Evolutionary conservation across 1,284 basidiomycete species (phyloP).

Genomic region (Fistulina hepatica): DNA sequence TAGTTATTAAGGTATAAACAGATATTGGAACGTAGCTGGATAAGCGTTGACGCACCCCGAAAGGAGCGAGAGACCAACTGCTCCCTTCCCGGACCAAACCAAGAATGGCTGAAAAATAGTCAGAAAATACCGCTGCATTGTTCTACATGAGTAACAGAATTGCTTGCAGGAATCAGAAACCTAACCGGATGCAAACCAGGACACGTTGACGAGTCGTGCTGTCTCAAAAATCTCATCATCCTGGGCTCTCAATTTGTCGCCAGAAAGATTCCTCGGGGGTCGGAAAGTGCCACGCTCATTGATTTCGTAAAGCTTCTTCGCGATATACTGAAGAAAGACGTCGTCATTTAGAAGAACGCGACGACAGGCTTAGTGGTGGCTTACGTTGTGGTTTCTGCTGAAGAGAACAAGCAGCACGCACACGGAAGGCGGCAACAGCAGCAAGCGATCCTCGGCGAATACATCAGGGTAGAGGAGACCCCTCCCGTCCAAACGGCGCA

Average conservation of each 20-base stretch:
- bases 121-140: constrained; percentile 54
- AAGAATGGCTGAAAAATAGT: constrained; percentile 67
- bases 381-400: constrained; percentile 77
- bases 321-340: constrained; percentile 54
- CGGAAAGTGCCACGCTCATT: constrained; percentile 58
- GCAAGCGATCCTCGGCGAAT: constrained; percentile 69
- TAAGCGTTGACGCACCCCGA: constrained; percentile 32
- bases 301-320: constrained; percentile 62
- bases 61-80: constrained; percentile 62
- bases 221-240: constrained; percentile 79
- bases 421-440: constrained; percentile 70
- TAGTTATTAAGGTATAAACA: constrained; percentile 16
- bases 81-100: constrained; percentile 61
- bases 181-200: constrained; percentile 55
- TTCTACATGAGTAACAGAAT: neutral
- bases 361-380: constrained; percentile 17
- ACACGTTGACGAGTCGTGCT: constrained; percentile 65
- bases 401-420: constrained; percentile 69
- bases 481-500: constrained; percentile 53
- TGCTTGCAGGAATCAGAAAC: constrained; percentile 3
- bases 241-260: constrained; percentile 36
- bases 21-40: neutral
- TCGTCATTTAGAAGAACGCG: constrained; percentile 2
- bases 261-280: constrained; percentile 37
- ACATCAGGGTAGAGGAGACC: constrained; percentile 60